A percentile compares a stretch with the other conserved stretches of the same genome.
These are phyloP conservation scores for Ascoidea asiatica DNA, from an alignment of 805 yeast genomes.

Conservation along the genomic window DNA sequence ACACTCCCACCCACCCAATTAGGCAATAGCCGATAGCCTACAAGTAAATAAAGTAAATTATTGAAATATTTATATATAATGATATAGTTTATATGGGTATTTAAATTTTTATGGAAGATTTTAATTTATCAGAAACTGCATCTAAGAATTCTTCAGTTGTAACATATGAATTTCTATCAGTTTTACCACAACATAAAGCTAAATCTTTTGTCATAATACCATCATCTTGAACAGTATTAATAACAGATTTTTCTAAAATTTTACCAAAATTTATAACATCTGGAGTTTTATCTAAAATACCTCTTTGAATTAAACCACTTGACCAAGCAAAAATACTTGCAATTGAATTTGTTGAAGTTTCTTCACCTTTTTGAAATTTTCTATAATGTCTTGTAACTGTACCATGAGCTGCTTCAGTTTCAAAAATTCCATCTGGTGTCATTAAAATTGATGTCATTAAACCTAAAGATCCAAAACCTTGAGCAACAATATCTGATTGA, in stretches of 20 bases:
- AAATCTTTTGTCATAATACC: slow-evolving; percentile 76
- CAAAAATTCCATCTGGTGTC: slow-evolving; percentile 81
- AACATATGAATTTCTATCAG: slow-evolving; percentile 49
- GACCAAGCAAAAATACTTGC: slow-evolving; percentile 83
- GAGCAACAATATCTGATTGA: slow-evolving; percentile 76
- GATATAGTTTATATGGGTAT: slow-evolving; percentile 9
- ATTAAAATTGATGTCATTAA: slow-evolving; percentile 74
- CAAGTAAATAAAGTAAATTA: too few species aligned
- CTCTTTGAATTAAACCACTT: slow-evolving; percentile 75
- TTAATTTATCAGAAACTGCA: slow-evolving; percentile 54
- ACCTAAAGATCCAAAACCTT: slow-evolving; percentile 77
- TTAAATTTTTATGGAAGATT: slow-evolving; percentile 14
- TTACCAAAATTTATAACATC: slow-evolving; percentile 58
- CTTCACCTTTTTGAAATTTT: slow-evolving; percentile 70
- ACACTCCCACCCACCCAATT: slow-evolving; percentile 11
- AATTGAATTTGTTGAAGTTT: slow-evolving; percentile 74
- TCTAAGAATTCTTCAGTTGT: slow-evolving; percentile 67
- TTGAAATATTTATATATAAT: too few species aligned
- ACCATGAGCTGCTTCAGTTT: slow-evolving; percentile 81
- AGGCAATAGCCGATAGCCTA: too few species aligned
- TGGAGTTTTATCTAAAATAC: slow-evolving; percentile 58
- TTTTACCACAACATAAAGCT: slow-evolving; percentile 57
- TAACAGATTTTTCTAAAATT: slow-evolving; percentile 48
- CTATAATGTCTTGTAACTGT: slow-evolving; percentile 81
- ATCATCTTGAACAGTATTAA: slow-evolving; percentile 62